Evolutionary conservation across 2,329 filamentous ascomycete species (phyloP), one percentile per base, ranked within the genome.

Genomic region (Clonostachys rhizophaga): DNA sequence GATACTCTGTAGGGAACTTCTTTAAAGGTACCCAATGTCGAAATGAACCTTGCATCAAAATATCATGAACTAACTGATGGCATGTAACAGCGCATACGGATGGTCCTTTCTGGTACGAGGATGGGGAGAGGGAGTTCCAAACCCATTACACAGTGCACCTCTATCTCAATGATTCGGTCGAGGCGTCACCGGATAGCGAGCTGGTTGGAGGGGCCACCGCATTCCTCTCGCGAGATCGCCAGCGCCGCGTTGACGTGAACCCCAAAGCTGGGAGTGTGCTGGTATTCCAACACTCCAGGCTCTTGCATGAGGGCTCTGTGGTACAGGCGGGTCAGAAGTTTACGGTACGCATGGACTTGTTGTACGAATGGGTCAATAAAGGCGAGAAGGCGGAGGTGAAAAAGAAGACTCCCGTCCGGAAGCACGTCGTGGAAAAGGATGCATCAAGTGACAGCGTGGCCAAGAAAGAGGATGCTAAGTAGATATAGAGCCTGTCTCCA

Each of bases 1-100:
- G 80, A 58, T 94, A 94, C 61, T 74, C 74, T 0, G 66, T 73
- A 0, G 87, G 87, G 0, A 82, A 91, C 56, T 92, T 84, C 59
- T 94, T 95, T 57, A 77, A 75, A 50, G 74, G 70, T 72, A 47
- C 59, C 68, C 45, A 30, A 30, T 2, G 3, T 10, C 9, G 24
- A 30, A 30, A 30, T 8, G 24, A 30, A 10, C 24, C 24, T 30
- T 30, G 24, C 24, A 8, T 30, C 8, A 10, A 1, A 10, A 30
- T 30, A 10, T 3, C 8, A 30, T 30, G 9, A 10, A 10, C 24
- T 30, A 30, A 30, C 8, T 30, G 9, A 10, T 30, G 24, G 24
- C 24, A 30, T 30, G 3, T n/a, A n/a, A 46, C 65, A 82, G 72
- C 83, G 5, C 88, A 92, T 59, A 83, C 77, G 53, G 88, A 92